These are phyloP conservation scores for Candida nanaspora DNA, from an alignment of 805 yeast species.

Conservation along the genomic window DNA sequence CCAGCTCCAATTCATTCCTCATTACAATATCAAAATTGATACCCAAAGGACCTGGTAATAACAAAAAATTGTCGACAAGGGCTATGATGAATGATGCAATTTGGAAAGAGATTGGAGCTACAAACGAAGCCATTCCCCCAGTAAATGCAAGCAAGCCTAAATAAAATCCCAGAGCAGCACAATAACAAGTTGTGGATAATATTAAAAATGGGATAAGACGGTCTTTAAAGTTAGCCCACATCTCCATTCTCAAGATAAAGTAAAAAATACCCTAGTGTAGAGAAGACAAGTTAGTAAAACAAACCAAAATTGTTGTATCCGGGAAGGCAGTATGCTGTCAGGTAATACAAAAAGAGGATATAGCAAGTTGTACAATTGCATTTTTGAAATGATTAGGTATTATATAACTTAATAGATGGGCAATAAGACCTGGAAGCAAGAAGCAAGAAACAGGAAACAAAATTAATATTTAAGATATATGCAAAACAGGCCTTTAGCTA, in stretches of 20 bases:
- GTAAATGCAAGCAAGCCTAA: constrained; percentile 11
- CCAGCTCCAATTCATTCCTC: constrained; percentile 12
- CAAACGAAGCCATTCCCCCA: constrained; percentile 16
- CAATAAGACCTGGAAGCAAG: too few relatives aligned
- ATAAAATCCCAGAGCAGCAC: constrained; percentile 9
- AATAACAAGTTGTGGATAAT: constrained; percentile 13
- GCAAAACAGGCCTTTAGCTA: too few relatives aligned
- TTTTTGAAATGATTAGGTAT: too few relatives aligned
- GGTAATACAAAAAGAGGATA: too few relatives aligned
- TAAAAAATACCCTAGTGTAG: constrained; percentile 18
- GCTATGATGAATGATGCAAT: constrained; percentile 22
- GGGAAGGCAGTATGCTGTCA: too few relatives aligned
- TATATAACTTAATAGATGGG: too few relatives aligned
- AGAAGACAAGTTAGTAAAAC: neutral
- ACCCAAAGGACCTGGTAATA: constrained; percentile 24
- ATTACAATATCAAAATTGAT: constrained; percentile 26
- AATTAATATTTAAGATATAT: too few relatives aligned
- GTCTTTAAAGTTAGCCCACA: constrained; percentile 18
- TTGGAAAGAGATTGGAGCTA: constrained; percentile 21
- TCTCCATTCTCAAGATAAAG: constrained; percentile 14
- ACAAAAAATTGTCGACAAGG: constrained; percentile 19
- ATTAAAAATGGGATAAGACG: constrained; percentile 17
- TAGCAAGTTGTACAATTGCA: too few relatives aligned
- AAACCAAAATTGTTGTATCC: too few relatives aligned
- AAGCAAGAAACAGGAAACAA: too few relatives aligned